These are phyloP conservation scores for Brassica incana DNA, from an alignment of 345 rosid genomes.

Conservation along the genomic window DNA sequence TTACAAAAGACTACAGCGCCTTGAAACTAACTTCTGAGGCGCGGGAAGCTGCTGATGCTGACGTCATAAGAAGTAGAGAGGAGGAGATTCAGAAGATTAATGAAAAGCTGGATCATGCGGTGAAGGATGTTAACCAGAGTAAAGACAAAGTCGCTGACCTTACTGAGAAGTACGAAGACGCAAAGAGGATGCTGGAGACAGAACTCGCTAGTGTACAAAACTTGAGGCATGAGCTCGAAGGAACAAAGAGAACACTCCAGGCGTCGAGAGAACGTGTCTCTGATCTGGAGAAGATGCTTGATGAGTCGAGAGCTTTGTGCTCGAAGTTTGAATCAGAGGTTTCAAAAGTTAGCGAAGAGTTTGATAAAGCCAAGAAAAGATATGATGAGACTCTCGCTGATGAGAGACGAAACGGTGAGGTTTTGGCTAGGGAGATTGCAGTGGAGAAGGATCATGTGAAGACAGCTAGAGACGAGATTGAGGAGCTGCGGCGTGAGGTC, in stretches of 20 bases:
- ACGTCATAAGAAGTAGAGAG: constrained; percentile 44
- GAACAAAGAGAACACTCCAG: constrained; percentile 47
- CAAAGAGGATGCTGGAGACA: constrained; percentile 49
- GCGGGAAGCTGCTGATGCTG: constrained; percentile 53
- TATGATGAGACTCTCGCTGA: neutral
- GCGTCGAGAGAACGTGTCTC: constrained; percentile 55
- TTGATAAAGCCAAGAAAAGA: neutral
- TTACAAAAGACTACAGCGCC: constrained; percentile 51
- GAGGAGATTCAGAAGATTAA: constrained; percentile 35
- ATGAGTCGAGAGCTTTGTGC: constrained; percentile 48
- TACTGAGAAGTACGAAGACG: constrained; percentile 58
- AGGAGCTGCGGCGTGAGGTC: neutral
- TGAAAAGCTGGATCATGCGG: constrained; percentile 52
- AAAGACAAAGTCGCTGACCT: constrained; percentile 47
- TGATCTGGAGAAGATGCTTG: constrained; percentile 54
- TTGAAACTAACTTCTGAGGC: constrained; percentile 61
- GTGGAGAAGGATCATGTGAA: neutral
- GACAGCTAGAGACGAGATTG: neutral
- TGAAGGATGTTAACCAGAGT: constrained; percentile 42
- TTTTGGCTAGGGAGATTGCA: neutral
- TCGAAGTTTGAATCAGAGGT: constrained; percentile 41
- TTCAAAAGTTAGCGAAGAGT: neutral
- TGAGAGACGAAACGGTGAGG: neutral
- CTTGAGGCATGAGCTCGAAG: constrained; percentile 59
- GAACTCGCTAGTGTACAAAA: constrained; percentile 48